Percentiles rank a stretch among this genome's conserved stretches.
phyloP scores from a whole-genome alignment of 306 rosid genomes.

The Vigna angularis region DNA sequence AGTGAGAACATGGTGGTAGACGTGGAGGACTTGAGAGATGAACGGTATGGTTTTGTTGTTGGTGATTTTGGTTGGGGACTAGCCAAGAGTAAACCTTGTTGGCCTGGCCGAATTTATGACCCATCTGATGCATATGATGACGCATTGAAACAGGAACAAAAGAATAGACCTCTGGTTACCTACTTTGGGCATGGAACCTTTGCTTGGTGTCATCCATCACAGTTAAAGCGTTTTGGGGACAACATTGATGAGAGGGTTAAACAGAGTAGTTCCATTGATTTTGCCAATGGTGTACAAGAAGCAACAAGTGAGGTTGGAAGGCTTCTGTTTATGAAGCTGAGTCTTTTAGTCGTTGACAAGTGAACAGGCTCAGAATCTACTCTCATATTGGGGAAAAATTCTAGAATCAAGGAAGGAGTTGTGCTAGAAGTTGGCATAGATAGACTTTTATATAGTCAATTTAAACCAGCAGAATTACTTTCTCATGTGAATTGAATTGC shows the following conservation, averaged over 20 bases:
- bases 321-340: constrained; percentile 60
- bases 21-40: constrained; percentile 49
- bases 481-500: constrained; percentile 63
- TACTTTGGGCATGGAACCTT: constrained; percentile 80
- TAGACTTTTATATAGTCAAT: constrained; percentile 44
- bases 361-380: constrained; percentile 31
- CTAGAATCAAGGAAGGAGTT: constrained; percentile 72
- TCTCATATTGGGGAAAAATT: constrained; percentile 47
- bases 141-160: constrained; percentile 61
- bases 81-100: constrained; percentile 78
- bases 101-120: constrained; percentile 81
- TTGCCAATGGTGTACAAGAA: constrained; percentile 66
- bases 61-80: constrained; percentile 91
- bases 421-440: constrained; percentile 61
- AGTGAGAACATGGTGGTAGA: constrained; percentile 53
- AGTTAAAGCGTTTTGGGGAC: constrained; percentile 70
- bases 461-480: constrained; percentile 59
- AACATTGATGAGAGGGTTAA: constrained; percentile 62
- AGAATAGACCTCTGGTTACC: constrained; percentile 59
- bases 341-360: constrained; percentile 43
- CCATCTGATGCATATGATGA: constrained; percentile 63
- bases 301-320: constrained; percentile 69
- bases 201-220: constrained; percentile 86
- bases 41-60: constrained; percentile 48
- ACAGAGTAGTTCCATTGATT: constrained; percentile 56